phyloP scores from a whole-genome alignment of 2,329 filamentous ascomycete genomes.

The Clathrospora elynae region DNA sequence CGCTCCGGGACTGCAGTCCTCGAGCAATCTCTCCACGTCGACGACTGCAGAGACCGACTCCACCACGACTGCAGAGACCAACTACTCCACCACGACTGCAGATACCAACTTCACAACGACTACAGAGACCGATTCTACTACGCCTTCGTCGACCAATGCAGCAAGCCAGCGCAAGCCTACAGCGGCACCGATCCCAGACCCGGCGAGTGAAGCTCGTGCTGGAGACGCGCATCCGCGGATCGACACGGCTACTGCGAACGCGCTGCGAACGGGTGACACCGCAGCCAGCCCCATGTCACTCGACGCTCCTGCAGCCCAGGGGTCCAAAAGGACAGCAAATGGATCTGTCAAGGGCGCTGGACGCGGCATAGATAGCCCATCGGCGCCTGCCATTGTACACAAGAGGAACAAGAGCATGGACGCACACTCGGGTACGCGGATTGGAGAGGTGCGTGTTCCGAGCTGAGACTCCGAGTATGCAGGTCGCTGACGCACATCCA shows the following conservation, averaged over 20 bases:
- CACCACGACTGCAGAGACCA: slow-evolving; percentile 33
- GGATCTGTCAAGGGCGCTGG: slow-evolving; percentile 65
- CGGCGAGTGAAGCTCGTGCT: slow-evolving; percentile 60
- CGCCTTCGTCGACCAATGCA: slow-evolving; percentile 34
- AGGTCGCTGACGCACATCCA: slow-evolving; percentile 49
- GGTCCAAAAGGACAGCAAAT: slow-evolving; percentile 77
- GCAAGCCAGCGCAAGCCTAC: slow-evolving; percentile 53
- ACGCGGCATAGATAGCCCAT: slow-evolving; percentile 17
- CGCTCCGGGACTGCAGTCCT: slow-evolving; percentile 38
- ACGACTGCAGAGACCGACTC: slow-evolving; percentile 16
- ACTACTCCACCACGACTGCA: slow-evolving; percentile 19
- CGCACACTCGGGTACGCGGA: slow-evolving; percentile 66
- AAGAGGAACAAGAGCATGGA: slow-evolving; percentile 74
- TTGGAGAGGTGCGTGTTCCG: slow-evolving; percentile 71
- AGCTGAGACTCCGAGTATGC: slow-evolving; percentile 9
- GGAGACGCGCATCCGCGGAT: slow-evolving; percentile 30
- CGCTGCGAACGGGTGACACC: slow-evolving; percentile 36
- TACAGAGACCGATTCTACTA: slow-evolving; percentile 17
- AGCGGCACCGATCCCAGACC: slow-evolving; percentile 23
- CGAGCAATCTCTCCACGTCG: slow-evolving; percentile 42
- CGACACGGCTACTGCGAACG: slow-evolving; percentile 33
- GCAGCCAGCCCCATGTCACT: slow-evolving; percentile 50
- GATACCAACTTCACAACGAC: slow-evolving; percentile 16
- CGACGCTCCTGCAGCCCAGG: slow-evolving; percentile 50
- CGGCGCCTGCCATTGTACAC: slow-evolving; percentile 55